phyloP scores from a whole-genome alignment of 1,139 yeast genomes.

The Debaryomyces sp. region DNA sequence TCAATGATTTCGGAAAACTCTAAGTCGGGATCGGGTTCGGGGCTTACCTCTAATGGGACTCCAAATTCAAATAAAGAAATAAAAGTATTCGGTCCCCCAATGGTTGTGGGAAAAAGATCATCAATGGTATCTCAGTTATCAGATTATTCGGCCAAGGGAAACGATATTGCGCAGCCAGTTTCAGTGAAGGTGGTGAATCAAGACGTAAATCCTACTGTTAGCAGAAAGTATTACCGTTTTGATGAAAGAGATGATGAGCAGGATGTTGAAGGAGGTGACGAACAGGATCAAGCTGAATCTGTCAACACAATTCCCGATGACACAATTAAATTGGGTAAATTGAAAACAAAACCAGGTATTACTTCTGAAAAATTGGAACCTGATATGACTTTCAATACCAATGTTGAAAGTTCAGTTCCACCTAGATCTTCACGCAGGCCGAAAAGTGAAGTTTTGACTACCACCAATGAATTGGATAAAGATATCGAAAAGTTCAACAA shows the following conservation, averaged over 20 bases:
- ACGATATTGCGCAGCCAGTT: conserved; percentile 26
- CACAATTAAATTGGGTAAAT: conserved; percentile 17
- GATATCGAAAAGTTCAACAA: conserved; percentile 13
- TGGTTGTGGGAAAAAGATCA: conserved; percentile 18
- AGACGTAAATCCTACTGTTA: not conserved
- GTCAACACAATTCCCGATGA: not conserved
- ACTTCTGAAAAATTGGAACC: conserved; percentile 22
- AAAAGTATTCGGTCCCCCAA: conserved; percentile 1
- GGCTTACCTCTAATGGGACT: not conserved
- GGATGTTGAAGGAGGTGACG: conserved; percentile 6
- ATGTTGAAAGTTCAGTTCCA: conserved; percentile 43
- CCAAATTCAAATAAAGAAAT: not conserved
- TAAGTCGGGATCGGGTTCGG: not conserved
- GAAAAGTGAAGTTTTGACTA: conserved; percentile 30
- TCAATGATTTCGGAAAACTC: not conserved
- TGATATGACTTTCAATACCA: conserved; percentile 35
- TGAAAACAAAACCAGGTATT: conserved; percentile 10
- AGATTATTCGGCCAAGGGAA: conserved; percentile 30
- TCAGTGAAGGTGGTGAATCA: conserved; percentile 25
- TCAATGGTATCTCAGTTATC: conserved; percentile 31
- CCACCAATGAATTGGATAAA: conserved; percentile 15
- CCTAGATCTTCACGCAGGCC: conserved; percentile 47
- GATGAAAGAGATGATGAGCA: conserved; percentile 8
- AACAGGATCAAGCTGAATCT: conserved; percentile 5
- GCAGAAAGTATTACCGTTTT: not conserved